A percentile compares a stretch with the other conserved stretches of the same genome.
phyloP scores from a whole-genome alignment of 2,329 filamentous ascomycete genomes.

The Epichloe gansuensis region DNA sequence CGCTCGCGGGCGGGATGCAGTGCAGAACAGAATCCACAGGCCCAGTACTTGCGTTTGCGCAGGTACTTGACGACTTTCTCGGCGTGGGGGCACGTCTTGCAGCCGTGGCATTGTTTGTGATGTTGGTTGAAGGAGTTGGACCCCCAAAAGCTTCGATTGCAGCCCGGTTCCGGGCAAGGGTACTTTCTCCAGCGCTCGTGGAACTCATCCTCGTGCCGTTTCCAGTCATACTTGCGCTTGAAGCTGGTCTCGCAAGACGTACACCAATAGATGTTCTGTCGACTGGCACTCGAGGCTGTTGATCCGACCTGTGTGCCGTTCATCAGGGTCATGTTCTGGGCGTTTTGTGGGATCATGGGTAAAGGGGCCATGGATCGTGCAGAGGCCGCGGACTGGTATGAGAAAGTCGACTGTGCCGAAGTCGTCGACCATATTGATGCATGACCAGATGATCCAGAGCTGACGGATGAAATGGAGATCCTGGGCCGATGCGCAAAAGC shows the following conservation, averaged over 20 bases:
- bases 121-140: slow-evolving; percentile 57
- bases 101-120: slow-evolving; percentile 51
- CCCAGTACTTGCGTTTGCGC: slow-evolving; percentile 53
- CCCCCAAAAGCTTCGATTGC: slow-evolving; percentile 56
- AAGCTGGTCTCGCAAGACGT: slow-evolving; percentile 51
- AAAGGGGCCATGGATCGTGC: slow-evolving; percentile 24
- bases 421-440: slow-evolving; percentile 33
- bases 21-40: slow-evolving; percentile 54
- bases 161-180: slow-evolving; percentile 48
- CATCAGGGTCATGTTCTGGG: slow-evolving; percentile 17
- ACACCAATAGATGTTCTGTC: slow-evolving; percentile 41
- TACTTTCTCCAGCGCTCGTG: slow-evolving; percentile 57
- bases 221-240: slow-evolving; percentile 57
- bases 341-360: slow-evolving; percentile 21
- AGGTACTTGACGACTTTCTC: slow-evolving; percentile 50
- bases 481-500: slow-evolving; percentile 28
- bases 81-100: slow-evolving; percentile 52
- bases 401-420: slow-evolving; percentile 26
- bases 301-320: slow-evolving; percentile 20
- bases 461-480: slow-evolving; percentile 37
- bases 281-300: slow-evolving; percentile 16
- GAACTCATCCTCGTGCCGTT: slow-evolving; percentile 56
- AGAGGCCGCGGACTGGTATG: slow-evolving; percentile 24
- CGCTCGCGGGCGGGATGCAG: slow-evolving; percentile 51
- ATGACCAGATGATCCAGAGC: slow-evolving; percentile 36